Conservation (phyloP, 257 asterid genomes). For the Gardenia jasminoides region DNA sequence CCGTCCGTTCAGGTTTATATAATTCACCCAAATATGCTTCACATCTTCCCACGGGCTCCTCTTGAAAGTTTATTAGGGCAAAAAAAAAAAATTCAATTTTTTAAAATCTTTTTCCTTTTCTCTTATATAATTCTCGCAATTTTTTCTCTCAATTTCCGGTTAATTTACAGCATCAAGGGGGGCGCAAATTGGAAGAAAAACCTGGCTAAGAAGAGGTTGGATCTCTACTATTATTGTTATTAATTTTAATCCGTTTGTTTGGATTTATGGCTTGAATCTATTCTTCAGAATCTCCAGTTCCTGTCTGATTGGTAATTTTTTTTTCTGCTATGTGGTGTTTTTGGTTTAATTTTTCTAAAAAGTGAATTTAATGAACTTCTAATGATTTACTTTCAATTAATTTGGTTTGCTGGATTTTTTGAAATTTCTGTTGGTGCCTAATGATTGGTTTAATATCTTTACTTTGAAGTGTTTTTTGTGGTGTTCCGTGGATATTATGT, state of each 20-base stretch:
- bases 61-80: too few relatives aligned
- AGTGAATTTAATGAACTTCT: background rate
- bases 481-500: too few relatives aligned
- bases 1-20: background rate
- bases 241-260: background rate
- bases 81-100: too few relatives aligned
- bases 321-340: background rate
- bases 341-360: background rate
- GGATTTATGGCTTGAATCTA: background rate
- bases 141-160: background rate
- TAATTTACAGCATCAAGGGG: background rate
- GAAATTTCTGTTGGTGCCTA: background rate
- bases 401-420: background rate
- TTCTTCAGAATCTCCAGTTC: background rate
- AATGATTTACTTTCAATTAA: background rate
- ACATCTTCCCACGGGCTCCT: background rate
- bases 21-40: background rate
- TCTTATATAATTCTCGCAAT: background rate
- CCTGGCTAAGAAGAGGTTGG: constrained; percentile 69
- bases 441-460: background rate
- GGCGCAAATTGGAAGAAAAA: constrained; percentile 19
- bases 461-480: background rate
- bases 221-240: background rate
- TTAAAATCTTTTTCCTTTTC: too few relatives aligned
- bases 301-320: background rate